A percentile compares a stretch with the other conserved stretches of the same genome.
Conservation (phyloP, 2,329 filamentous ascomycete genomes). For the Hypoxylon sp. region DNA sequence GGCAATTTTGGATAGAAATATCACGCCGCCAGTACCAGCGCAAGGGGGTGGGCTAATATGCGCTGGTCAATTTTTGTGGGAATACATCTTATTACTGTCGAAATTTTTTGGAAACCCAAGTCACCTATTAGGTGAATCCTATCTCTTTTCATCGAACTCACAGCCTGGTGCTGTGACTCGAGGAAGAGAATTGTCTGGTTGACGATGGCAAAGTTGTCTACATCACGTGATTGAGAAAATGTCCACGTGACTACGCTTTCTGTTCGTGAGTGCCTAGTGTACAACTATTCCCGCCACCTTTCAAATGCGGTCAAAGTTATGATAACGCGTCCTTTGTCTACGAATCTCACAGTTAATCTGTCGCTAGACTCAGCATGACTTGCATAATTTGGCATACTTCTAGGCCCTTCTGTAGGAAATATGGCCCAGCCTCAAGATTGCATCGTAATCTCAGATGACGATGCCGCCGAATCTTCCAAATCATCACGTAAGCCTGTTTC, state of each 20-base stretch:
- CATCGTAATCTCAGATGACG: conserved; percentile 51
- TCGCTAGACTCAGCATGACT: conserved; percentile 34
- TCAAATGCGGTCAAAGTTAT: neutral
- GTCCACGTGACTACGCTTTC: conserved; percentile 25
- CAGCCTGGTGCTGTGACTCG: conserved; percentile 20
- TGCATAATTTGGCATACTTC: neutral
- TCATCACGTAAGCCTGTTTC: conserved; percentile 30
- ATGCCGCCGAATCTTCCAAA: conserved; percentile 48
- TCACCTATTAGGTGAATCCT: conserved; percentile 13
- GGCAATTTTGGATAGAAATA: conserved; percentile 16
- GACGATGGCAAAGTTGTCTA: neutral
- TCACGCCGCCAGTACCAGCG: conserved; percentile 15
- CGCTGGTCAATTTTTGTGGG: conserved; percentile 24
- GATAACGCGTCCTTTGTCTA: conserved; percentile 1
- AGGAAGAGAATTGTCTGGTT: conserved; percentile 10
- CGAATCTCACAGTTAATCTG: neutral
- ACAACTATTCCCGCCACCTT: neutral
- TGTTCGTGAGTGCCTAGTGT: conserved; percentile 16
- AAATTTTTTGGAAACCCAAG: neutral
- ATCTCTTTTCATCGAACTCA: conserved; percentile 25
- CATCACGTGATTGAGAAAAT: neutral
- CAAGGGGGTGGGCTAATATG: conserved; percentile 7
- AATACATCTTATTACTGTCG: neutral
- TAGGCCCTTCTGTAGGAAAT: neutral
- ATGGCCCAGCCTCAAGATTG: conserved; percentile 43